Evolutionary conservation across 225 moss, liverwort and hornwort species (phyloP).

Genomic region (Marchantia paleacea): DNA sequence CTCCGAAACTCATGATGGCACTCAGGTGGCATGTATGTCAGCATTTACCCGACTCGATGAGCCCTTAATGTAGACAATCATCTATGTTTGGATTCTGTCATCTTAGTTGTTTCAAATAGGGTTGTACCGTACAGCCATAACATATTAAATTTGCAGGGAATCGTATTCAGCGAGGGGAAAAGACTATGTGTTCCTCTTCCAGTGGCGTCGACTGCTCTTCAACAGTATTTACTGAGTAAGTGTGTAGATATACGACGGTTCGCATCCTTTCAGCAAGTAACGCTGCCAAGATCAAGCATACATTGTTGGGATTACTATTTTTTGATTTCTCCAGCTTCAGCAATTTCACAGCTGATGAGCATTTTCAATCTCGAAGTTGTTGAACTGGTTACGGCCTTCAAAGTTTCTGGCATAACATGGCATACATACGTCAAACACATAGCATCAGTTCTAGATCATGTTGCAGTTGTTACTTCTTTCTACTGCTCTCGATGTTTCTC

Average conservation of each 20-base stretch:
- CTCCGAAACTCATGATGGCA: not conserved
- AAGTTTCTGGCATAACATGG: too few species aligned
- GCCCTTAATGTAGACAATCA: not conserved
- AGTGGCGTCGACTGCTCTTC: constrained; percentile 44
- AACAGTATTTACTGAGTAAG: constrained; percentile 42
- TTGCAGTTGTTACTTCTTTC: not conserved
- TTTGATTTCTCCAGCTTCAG: not conserved
- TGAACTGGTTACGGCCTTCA: not conserved
- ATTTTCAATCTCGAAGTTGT: not conserved
- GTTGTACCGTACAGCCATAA: not conserved
- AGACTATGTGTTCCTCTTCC: constrained; percentile 37
- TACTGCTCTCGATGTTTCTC: too few species aligned
- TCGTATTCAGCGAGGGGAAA: constrained; percentile 38
- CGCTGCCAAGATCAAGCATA: not conserved
- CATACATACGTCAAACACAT: too few species aligned
- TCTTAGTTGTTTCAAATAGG: not conserved
- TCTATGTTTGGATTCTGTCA: not conserved
- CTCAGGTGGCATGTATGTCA: not conserved
- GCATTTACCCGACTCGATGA: not conserved
- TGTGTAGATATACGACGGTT: not conserved
- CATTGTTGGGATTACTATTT: not conserved
- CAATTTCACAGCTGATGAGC: not conserved
- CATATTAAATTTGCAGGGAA: constrained; percentile 35
- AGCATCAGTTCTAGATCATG: not conserved
- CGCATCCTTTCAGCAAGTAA: not conserved